phyloP scores from a whole-genome alignment of 1,284 basidiomycete genomes.

The Pascua guehoae region DNA sequence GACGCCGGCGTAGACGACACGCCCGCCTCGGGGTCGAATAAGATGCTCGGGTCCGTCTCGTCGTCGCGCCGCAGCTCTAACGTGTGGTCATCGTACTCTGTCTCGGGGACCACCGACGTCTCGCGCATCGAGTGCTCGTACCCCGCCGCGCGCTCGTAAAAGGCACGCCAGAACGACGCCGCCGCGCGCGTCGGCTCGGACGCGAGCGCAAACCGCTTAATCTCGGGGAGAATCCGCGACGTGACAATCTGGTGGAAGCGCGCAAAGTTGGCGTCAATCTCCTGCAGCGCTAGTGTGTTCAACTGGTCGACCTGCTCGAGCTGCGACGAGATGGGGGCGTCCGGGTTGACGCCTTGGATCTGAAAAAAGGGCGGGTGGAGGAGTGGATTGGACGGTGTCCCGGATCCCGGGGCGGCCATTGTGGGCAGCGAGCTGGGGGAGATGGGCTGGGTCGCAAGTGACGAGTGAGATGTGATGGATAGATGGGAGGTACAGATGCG shows the following conservation, averaged over 20 bases:
- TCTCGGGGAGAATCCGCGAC: constrained; percentile 72
- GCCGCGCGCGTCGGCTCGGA: constrained; percentile 83
- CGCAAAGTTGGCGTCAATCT: constrained; percentile 90
- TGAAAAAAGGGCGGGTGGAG: constrained; percentile 45
- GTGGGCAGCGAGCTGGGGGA: background rate
- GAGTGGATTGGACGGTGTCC: constrained; percentile 18
- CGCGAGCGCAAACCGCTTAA: constrained; percentile 80
- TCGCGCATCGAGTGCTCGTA: constrained; percentile 4
- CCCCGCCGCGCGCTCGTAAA: constrained; percentile 58
- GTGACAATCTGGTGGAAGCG: constrained; percentile 83
- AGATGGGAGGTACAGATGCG: background rate
- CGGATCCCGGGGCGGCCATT: constrained; percentile 3
- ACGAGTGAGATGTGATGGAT: background rate
- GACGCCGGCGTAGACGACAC: constrained; percentile 40
- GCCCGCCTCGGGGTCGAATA: constrained; percentile 29
- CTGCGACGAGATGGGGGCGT: constrained; percentile 64
- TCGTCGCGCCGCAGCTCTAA: constrained; percentile 22
- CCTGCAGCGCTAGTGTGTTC: constrained; percentile 74
- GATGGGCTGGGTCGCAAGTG: too few relatives aligned
- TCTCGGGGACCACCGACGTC: background rate
- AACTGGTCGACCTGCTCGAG: constrained; percentile 93
- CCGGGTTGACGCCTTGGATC: constrained; percentile 70
- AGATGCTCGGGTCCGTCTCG: constrained; percentile 29
- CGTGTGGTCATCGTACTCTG: constrained; percentile 35
- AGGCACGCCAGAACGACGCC: constrained; percentile 94